Percentiles rank a stretch among this genome's conserved stretches.
Conservation (phyloP, 2,329 filamentous ascomycete species). For the Lecanicillium sp. region DNA sequence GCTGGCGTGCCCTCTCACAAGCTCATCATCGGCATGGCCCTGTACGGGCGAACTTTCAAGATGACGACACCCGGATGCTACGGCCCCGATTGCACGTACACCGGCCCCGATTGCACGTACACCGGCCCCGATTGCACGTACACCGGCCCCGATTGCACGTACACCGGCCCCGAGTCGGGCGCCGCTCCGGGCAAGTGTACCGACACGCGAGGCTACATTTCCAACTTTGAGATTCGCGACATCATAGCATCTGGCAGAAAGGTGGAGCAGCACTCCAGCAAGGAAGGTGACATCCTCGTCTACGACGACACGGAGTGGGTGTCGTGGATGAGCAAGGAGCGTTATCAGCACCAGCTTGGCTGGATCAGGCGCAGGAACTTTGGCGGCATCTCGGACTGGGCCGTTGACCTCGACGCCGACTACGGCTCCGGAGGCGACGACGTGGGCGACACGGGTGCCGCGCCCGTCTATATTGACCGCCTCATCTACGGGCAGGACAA, state of each 20-base stretch:
- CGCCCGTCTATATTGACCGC: too few relatives aligned
- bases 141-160: slow-evolving; percentile 21
- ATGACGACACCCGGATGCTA: slow-evolving; percentile 23
- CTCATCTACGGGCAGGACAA: too few relatives aligned
- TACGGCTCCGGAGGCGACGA: too few relatives aligned
- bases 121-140: slow-evolving; percentile 23
- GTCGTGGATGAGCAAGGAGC: slow-evolving; percentile 24
- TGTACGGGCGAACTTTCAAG: slow-evolving; percentile 26
- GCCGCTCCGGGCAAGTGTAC: slow-evolving; percentile 21
- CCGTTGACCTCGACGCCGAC: slow-evolving; percentile 25
- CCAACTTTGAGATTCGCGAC: too few relatives aligned
- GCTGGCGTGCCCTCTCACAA: slow-evolving; percentile 28
- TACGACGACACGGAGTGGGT: slow-evolving; percentile 28
- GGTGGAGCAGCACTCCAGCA: slow-evolving; percentile 14
- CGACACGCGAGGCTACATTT: too few relatives aligned
- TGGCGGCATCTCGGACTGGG: slow-evolving; percentile 27
- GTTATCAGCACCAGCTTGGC: slow-evolving; percentile 19
- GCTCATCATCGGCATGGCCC: slow-evolving; percentile 23
- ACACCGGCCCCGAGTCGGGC: slow-evolving; percentile 21
- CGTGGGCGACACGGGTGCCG: too few relatives aligned
- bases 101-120: too few relatives aligned
- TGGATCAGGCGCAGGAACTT: slow-evolving; percentile 23
- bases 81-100: too few relatives aligned
- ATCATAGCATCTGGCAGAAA: too few relatives aligned
- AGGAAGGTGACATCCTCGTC: slow-evolving; percentile 23